A percentile compares a stretch with the other conserved stretches of the same genome.
Evolutionary conservation across 148 eudicot species (phyloP).

Genomic region (Suaeda aralocaspica): DNA sequence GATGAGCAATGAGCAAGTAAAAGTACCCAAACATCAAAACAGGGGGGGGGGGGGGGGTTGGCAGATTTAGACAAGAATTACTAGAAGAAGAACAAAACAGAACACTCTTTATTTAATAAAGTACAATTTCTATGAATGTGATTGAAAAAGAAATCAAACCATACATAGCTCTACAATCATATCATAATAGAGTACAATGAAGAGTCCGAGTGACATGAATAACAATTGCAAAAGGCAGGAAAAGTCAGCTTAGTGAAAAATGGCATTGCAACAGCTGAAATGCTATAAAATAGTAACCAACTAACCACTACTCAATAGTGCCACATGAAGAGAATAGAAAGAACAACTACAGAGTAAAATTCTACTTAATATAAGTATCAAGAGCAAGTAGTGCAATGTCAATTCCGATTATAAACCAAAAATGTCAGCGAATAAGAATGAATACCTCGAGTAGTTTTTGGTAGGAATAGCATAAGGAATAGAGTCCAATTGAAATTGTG

Average conservation of each 20-base stretch:
- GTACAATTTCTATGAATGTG: no score
- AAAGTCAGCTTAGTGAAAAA: neutral
- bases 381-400: neutral
- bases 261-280: neutral
- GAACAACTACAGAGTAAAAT: neutral
- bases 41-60: no score
- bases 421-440: neutral
- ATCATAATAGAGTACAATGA: no score
- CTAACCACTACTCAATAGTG: neutral
- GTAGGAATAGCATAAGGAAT: constrained; percentile 21
- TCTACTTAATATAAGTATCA: neutral
- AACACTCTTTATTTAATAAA: no score
- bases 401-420: neutral
- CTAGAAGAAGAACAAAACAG: no score
- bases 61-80: no score
- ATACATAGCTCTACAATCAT: no score
- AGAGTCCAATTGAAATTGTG: constrained; percentile 9
- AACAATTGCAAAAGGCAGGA: neutral
- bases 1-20: no score
- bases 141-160: no score
- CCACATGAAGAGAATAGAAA: neutral
- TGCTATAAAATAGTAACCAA: neutral
- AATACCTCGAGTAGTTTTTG: constrained; percentile 11
- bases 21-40: no score
- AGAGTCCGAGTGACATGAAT: no score